A percentile compares a stretch with the other conserved stretches of the same genome.
Conservation (phyloP, 805 yeast species). For the Wickerhamia fluorescens region DNA sequence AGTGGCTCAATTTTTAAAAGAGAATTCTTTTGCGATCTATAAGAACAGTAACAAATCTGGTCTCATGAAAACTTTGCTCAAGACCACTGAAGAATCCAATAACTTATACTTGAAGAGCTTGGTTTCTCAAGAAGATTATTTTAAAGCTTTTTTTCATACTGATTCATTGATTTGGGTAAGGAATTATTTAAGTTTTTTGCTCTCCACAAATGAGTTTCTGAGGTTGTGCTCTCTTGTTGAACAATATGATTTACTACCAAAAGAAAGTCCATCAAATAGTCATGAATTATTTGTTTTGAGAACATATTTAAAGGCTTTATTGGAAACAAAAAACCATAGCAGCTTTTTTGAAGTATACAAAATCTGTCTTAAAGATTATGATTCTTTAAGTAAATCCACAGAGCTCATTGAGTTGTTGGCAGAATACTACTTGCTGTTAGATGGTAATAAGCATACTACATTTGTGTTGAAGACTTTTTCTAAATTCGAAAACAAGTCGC, state of each 20-base stretch:
- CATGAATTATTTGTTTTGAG: slow-evolving; percentile 2
- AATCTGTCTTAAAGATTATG: no score
- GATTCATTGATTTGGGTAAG: slow-evolving; percentile 14
- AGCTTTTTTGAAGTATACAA: slow-evolving; percentile 8
- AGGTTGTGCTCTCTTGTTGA: slow-evolving; percentile 8
- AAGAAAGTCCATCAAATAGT: not conserved
- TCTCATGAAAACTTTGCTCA: slow-evolving; percentile 6
- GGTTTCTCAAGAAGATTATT: slow-evolving; percentile 6
- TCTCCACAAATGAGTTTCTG: no score
- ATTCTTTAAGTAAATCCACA: no score
- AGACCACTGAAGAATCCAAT: slow-evolving; percentile 7
- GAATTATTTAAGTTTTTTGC: slow-evolving; percentile 9
- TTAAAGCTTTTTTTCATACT: slow-evolving; percentile 7
- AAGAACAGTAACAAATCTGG: slow-evolving; percentile 1
- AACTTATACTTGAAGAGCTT: slow-evolving; percentile 15
- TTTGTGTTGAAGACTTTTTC: slow-evolving; percentile 13
- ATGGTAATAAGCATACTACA: slow-evolving; percentile 7
- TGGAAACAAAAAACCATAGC: slow-evolving; percentile 10
- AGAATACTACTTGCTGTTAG: slow-evolving; percentile 17
- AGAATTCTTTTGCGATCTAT: slow-evolving; percentile 1
- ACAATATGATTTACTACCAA: slow-evolving; percentile 2
- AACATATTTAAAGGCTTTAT: slow-evolving; percentile 8
- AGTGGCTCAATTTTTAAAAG: slow-evolving; percentile 11
- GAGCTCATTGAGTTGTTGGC: slow-evolving; percentile 15
- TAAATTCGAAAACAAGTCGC: slow-evolving; percentile 7